phyloP scores from a whole-genome alignment of 495 filamentous ascomycete species.

The Neurospora sublineolata region DNA sequence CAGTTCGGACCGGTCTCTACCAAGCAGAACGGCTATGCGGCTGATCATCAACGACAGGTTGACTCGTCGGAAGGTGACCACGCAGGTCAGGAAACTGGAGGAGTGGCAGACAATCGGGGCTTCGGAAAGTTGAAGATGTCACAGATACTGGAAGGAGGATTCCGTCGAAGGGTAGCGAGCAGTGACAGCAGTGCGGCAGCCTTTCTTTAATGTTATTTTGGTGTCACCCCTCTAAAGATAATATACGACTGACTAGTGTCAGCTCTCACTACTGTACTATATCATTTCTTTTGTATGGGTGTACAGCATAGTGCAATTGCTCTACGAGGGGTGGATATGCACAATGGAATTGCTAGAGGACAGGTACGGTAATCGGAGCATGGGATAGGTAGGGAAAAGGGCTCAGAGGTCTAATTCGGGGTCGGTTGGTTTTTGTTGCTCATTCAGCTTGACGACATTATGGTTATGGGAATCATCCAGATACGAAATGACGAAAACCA shows the following conservation, averaged over 20 bases:
- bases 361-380: background rate
- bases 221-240: background rate
- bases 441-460: background rate
- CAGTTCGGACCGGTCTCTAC: constrained; percentile 18
- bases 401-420: background rate
- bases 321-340: background rate
- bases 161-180: background rate
- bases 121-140: background rate
- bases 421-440: background rate
- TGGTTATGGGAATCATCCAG: background rate
- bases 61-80: background rate
- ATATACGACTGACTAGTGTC: background rate
- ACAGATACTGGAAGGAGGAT: background rate
- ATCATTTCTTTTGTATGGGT: background rate
- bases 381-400: background rate
- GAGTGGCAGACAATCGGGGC: background rate
- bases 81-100: background rate
- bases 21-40: background rate
- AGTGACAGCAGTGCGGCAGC: background rate
- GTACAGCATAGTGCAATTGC: background rate
- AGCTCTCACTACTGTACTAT: background rate
- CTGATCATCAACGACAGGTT: background rate
- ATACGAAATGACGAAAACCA: background rate
- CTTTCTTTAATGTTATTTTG: background rate
- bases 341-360: background rate